Conservation (phyloP, 78 protist species). For the Isochrysis galbana region DNA sequence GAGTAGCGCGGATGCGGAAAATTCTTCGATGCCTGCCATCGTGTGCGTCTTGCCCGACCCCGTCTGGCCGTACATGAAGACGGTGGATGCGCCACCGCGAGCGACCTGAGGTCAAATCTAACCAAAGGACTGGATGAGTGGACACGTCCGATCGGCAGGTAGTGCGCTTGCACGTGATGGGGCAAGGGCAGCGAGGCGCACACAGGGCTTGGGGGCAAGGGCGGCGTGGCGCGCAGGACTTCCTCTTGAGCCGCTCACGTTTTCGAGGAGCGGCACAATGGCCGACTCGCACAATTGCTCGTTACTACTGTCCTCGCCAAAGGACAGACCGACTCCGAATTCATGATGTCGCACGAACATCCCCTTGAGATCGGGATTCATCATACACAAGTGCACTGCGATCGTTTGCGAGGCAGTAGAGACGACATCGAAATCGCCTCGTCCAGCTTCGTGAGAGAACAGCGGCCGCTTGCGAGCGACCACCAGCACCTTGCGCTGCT, state of each 20-base stretch:
- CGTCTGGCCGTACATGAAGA: slow-evolving; percentile 48
- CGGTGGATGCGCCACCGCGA: neutral
- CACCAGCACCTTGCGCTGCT: neutral
- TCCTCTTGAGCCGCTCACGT: too few relatives aligned
- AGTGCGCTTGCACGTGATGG: too few relatives aligned
- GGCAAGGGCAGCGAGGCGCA: too few relatives aligned
- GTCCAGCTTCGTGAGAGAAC: slow-evolving; percentile 10
- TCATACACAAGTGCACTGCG: slow-evolving; percentile 2
- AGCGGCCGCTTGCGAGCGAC: slow-evolving; percentile 52
- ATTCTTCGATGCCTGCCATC: slow-evolving; percentile 25
- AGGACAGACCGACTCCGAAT: neutral
- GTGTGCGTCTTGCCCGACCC: slow-evolving; percentile 50
- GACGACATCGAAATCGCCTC: slow-evolving; percentile 33
- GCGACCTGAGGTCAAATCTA: too few relatives aligned
- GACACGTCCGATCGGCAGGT: too few relatives aligned
- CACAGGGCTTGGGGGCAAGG: too few relatives aligned
- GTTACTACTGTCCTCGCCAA: neutral
- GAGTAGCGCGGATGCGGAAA: neutral
- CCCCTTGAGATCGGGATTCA: slow-evolving; percentile 24
- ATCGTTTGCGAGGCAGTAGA: neutral
- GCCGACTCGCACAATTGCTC: neutral
- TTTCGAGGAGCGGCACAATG: neutral
- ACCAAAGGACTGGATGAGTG: too few relatives aligned
- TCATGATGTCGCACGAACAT: slow-evolving; percentile 32
- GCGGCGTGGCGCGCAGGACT: too few relatives aligned